Evolutionary conservation across 345 rosid genomes (phyloP).

Genomic region (Mallotus nudiflorus): DNA sequence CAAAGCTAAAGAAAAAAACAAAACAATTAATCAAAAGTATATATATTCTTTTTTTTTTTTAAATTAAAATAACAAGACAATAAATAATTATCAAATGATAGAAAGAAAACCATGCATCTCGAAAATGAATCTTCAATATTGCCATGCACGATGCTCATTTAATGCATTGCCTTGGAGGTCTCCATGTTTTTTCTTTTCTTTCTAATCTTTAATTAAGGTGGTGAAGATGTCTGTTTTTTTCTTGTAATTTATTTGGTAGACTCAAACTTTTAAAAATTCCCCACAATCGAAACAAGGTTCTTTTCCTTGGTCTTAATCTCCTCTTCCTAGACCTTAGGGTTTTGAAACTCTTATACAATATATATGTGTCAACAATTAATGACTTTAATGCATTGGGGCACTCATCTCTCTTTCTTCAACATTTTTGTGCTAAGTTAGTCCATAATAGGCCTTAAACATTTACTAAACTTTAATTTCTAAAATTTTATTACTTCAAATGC

Average conservation of each 20-base stretch:
- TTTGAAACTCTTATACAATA: background rate
- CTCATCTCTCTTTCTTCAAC: background rate
- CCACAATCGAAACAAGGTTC: constrained; percentile 17
- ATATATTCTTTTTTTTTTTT: no score
- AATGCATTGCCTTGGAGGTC: constrained; percentile 49
- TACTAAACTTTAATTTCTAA: no score
- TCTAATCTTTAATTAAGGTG: constrained; percentile 15
- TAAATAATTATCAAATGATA: constrained; percentile 4
- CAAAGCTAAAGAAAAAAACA: constrained; percentile 8
- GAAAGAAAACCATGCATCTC: constrained; percentile 40
- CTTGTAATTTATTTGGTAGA: constrained; percentile 25
- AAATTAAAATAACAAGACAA: constrained; percentile 2
- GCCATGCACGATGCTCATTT: constrained; percentile 44
- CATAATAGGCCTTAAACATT: background rate
- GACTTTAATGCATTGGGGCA: background rate
- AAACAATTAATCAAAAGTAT: no score
- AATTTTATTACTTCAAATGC: no score
- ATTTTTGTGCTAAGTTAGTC: background rate
- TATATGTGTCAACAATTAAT: background rate
- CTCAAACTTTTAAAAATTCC: constrained; percentile 19
- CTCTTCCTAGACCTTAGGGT: constrained; percentile 41
- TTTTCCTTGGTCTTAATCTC: constrained; percentile 16
- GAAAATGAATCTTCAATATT: constrained; percentile 44
- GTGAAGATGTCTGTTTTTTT: constrained; percentile 60
- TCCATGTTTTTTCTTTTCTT: constrained; percentile 29